These are phyloP conservation scores for Aschersonia sp. DNA, from an alignment of 2,329 filamentous ascomycete genomes.

Conservation along the genomic window DNA sequence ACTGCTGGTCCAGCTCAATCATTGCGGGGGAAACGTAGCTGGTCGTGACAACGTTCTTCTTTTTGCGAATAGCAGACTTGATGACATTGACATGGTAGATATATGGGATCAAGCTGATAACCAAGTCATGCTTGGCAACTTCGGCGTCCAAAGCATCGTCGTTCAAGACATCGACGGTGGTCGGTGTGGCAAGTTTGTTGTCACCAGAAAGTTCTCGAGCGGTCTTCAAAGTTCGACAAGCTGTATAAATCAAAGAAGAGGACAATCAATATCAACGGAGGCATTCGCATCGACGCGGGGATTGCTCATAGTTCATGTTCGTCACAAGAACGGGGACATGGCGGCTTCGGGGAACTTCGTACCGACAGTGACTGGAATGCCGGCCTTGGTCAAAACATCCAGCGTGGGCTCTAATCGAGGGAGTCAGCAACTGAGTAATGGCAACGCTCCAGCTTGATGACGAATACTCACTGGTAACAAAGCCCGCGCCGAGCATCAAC, in stretches of 20 bases:
- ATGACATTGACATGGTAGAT: constrained; percentile 79
- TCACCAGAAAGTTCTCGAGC: constrained; percentile 62
- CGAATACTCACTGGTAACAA: constrained; percentile 29
- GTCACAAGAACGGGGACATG: not conserved
- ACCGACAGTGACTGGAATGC: constrained; percentile 51
- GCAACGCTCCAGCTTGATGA: not conserved
- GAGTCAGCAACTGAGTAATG: not conserved
- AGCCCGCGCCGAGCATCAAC: constrained; percentile 36
- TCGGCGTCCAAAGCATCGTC: constrained; percentile 63
- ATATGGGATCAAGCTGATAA: constrained; percentile 80
- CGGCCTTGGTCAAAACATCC: constrained; percentile 45
- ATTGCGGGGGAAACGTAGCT: constrained; percentile 88
- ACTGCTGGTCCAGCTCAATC: constrained; percentile 69
- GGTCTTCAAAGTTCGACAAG: constrained; percentile 66
- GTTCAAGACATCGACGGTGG: constrained; percentile 75
- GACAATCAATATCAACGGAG: not conserved
- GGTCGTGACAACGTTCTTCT: constrained; percentile 94
- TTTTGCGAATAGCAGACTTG: constrained; percentile 81
- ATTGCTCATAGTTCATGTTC: not conserved
- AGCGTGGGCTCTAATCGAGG: constrained; percentile 36
- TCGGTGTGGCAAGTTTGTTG: constrained; percentile 57
- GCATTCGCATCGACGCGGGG: constrained; percentile 1
- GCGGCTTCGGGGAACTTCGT: constrained; percentile 13
- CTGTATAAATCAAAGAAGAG: constrained; percentile 21
- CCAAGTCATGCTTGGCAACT: constrained; percentile 65